These are phyloP conservation scores for Fusarium chlamydosporum DNA, from an alignment of 2,329 filamentous ascomycete species.

Conservation along the genomic window DNA sequence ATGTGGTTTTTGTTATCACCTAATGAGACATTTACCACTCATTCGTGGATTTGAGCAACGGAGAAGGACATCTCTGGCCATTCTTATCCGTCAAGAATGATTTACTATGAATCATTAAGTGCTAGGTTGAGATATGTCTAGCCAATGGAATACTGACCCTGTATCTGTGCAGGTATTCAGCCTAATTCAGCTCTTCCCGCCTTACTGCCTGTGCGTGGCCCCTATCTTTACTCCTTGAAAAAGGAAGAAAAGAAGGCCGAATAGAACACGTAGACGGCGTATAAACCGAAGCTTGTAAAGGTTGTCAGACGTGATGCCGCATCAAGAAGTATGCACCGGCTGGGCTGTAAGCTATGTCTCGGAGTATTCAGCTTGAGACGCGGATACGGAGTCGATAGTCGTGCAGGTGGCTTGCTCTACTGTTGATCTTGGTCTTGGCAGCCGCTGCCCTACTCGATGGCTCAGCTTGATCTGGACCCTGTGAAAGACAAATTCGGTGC, in stretches of 20 bases:
- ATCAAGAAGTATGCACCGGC: conserved; percentile 26
- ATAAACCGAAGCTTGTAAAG: conserved; percentile 5
- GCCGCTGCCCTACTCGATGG: conserved; percentile 16
- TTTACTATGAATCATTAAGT: conserved; percentile 21
- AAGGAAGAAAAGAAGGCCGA: conserved; percentile 32
- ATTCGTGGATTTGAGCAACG: conserved; percentile 3
- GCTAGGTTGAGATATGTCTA: conserved; percentile 5
- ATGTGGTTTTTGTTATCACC: conserved; percentile 6
- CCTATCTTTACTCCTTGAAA: conserved; percentile 12
- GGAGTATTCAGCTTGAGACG: conserved; percentile 31
- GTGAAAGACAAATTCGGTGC: not conserved
- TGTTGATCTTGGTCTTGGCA: conserved; percentile 44
- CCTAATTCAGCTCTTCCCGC: conserved; percentile 16
- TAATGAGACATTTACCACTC: conserved; percentile 8
- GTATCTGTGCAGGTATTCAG: conserved; percentile 15
- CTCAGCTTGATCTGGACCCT: conserved; percentile 4
- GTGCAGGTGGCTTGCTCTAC: conserved; percentile 35
- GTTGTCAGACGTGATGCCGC: conserved; percentile 31
- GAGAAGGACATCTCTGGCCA: conserved; percentile 2
- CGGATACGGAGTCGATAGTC: conserved; percentile 25
- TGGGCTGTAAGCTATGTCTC: conserved; percentile 27
- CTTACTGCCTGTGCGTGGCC: conserved; percentile 3
- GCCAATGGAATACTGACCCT: conserved; percentile 16
- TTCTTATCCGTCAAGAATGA: conserved; percentile 11
- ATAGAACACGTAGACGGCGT: conserved; percentile 13